Conservation (phyloP, 768 basidiomycete genomes). For the Suillus occidentalis region DNA sequence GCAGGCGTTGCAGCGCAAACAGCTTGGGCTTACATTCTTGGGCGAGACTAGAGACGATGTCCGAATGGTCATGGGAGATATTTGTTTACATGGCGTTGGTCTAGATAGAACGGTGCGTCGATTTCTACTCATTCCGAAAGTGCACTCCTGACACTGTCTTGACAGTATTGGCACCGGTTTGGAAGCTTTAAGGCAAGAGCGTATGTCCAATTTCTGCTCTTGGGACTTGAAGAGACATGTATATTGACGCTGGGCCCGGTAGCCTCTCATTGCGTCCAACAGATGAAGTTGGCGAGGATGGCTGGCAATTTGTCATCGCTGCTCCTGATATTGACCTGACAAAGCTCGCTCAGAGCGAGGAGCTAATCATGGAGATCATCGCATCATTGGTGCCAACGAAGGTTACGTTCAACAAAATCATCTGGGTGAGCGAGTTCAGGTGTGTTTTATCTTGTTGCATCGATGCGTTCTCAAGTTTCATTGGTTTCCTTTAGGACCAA, state of each 20-base stretch:
- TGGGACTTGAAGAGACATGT: neutral
- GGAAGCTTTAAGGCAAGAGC: conserved; percentile 26
- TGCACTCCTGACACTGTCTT: neutral
- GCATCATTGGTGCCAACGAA: conserved; percentile 14
- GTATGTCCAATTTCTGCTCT: neutral
- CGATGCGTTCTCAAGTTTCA: neutral
- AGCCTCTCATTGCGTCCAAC: conserved; percentile 16
- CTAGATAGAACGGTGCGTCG: conserved; percentile 37
- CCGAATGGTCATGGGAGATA: conserved; percentile 31
- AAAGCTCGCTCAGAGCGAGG: conserved; percentile 19
- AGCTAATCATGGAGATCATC: conserved; percentile 32
- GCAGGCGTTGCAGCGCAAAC: conserved; percentile 12
- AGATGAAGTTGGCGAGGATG: conserved; percentile 23
- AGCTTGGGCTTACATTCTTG: conserved; percentile 14
- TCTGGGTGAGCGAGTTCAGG: conserved; percentile 30
- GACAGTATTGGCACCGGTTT: conserved; percentile 36
- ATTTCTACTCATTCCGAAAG: neutral
- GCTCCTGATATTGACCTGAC: conserved; percentile 13
- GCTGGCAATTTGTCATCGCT: conserved; percentile 17
- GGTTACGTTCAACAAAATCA: conserved; percentile 26
- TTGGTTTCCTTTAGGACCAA: neutral
- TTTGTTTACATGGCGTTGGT: conserved; percentile 37
- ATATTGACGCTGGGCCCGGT: neutral
- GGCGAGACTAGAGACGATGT: conserved; percentile 32
- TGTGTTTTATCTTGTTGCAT: conserved; percentile 10